These are phyloP conservation scores for Backusella parvicylindrica DNA, from an alignment of 192 early-diverging fungal genomes.

Conservation along the genomic window DNA sequence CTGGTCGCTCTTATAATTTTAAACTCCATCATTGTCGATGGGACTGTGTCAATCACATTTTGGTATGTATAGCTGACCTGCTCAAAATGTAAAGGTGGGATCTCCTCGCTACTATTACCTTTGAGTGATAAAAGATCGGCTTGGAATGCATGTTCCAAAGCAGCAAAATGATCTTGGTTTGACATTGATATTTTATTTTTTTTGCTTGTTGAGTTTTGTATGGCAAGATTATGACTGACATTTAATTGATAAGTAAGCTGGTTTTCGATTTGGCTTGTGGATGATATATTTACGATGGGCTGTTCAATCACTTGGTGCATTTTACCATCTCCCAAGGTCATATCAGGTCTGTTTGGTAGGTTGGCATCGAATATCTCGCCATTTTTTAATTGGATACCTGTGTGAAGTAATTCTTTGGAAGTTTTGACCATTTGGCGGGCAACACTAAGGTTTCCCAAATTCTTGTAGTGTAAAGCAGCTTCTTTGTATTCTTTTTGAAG, in stretches of 20 bases:
- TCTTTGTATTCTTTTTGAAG: conserved; percentile 58
- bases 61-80: conserved; percentile 54
- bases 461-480: conserved; percentile 53
- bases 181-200: neutral
- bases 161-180: conserved; percentile 41
- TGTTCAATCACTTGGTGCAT: neutral
- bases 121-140: conserved; percentile 51
- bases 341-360: conserved; percentile 16
- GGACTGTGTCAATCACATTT: conserved; percentile 45
- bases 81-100: conserved; percentile 52
- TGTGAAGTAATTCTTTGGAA: conserved; percentile 44
- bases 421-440: conserved; percentile 51
- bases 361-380: conserved; percentile 18
- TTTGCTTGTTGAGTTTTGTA: conserved; percentile 23
- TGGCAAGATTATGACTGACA: conserved; percentile 29
- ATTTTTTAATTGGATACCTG: conserved; percentile 31
- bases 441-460: conserved; percentile 35
- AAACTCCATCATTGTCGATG: conserved; percentile 64
- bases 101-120: conserved; percentile 28
- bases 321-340: conserved; percentile 32
- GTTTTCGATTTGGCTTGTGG: conserved; percentile 14
- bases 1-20: conserved; percentile 54
- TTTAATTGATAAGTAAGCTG: conserved; percentile 30
- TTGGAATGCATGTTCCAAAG: conserved; percentile 54
- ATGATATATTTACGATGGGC: neutral